Percentiles rank a stretch among this genome's conserved stretches.
phyloP scores from a whole-genome alignment of 441 rosid species.

The Brassica balearica region DNA sequence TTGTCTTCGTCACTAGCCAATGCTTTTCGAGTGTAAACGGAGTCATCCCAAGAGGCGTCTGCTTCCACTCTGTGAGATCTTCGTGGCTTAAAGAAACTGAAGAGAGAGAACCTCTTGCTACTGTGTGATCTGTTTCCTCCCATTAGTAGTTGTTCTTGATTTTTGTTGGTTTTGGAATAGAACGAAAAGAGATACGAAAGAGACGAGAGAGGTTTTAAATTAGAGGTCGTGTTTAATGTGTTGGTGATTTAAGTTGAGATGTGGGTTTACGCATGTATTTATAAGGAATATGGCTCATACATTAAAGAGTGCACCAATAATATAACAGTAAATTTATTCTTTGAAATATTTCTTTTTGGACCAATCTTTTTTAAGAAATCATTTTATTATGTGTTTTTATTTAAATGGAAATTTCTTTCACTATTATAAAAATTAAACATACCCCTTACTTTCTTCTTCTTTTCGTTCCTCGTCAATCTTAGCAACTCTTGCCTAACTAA shows the following conservation, averaged over 20 bases:
- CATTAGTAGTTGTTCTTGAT: too few species aligned
- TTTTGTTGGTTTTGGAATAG: neutral
- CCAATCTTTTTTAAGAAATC: conserved; percentile 11
- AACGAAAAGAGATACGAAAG: conserved; percentile 22
- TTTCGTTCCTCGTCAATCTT: conserved; percentile 9
- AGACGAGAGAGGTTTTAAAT: conserved; percentile 4
- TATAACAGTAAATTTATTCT: conserved; percentile 21
- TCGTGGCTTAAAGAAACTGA: too few species aligned
- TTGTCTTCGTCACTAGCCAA: too few species aligned
- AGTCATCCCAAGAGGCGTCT: too few species aligned
- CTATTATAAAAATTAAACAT: conserved; percentile 12
- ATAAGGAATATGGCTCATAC: conserved; percentile 27
- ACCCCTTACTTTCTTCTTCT: conserved; percentile 14
- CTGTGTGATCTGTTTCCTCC: too few species aligned
- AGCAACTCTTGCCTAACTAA: conserved; percentile 38
- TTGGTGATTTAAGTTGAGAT: conserved; percentile 24
- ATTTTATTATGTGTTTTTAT: neutral
- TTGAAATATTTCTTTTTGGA: conserved; percentile 6
- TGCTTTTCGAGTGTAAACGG: too few species aligned
- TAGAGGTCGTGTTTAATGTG: conserved; percentile 23
- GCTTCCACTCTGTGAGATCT: too few species aligned
- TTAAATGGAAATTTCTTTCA: neutral
- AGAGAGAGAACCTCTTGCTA: too few species aligned
- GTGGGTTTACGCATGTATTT: conserved; percentile 35
- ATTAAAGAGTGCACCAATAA: conserved; percentile 7